Percentiles rank a stretch among this genome's conserved stretches.
Evolutionary conservation across 2,329 filamentous ascomycete species (phyloP).

Genomic region (Fusarium humuli): DNA sequence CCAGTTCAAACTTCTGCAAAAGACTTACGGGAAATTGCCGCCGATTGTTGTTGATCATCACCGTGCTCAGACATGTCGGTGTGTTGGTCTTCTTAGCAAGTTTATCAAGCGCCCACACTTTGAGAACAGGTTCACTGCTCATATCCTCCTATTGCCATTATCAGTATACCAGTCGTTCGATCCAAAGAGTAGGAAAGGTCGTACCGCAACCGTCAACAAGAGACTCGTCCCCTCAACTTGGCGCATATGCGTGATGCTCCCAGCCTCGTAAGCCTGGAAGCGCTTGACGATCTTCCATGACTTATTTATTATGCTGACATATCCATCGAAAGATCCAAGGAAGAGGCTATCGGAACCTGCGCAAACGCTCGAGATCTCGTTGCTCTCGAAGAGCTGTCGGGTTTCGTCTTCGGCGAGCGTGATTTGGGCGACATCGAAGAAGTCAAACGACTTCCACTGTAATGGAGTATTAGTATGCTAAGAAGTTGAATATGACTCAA

Average conservation of each 20-base stretch:
- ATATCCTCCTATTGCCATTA: slow-evolving; percentile 75
- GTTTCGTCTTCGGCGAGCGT: slow-evolving; percentile 83
- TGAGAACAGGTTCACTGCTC: slow-evolving; percentile 86
- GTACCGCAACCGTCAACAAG: slow-evolving; percentile 80
- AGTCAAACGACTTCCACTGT: slow-evolving; percentile 99
- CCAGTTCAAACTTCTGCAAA: fast-evolving
- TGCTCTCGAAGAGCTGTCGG: slow-evolving; percentile 82
- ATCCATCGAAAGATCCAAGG: slow-evolving; percentile 85
- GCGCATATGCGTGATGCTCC: slow-evolving; percentile 88
- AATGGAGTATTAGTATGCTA: slow-evolving; percentile 12
- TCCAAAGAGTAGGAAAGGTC: not conserved
- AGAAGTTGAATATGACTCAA: not conserved
- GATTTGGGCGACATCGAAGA: slow-evolving; percentile 94
- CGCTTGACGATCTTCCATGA: slow-evolving; percentile 87
- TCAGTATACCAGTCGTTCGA: slow-evolving; percentile 13
- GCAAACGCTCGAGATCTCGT: slow-evolving; percentile 84
- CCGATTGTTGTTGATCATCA: slow-evolving; percentile 88
- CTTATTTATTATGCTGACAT: slow-evolving; percentile 87
- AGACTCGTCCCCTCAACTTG: slow-evolving; percentile 89
- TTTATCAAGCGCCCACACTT: slow-evolving; percentile 98
- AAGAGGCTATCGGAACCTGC: slow-evolving; percentile 92
- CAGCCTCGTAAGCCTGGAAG: slow-evolving; percentile 87
- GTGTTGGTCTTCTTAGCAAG: slow-evolving; percentile 92
- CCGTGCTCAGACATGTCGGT: slow-evolving; percentile 87
- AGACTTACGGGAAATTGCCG: slow-evolving; percentile 86